These are phyloP conservation scores for Boletus barrowsii DNA, from an alignment of 768 basidiomycete genomes.

Conservation along the genomic window DNA sequence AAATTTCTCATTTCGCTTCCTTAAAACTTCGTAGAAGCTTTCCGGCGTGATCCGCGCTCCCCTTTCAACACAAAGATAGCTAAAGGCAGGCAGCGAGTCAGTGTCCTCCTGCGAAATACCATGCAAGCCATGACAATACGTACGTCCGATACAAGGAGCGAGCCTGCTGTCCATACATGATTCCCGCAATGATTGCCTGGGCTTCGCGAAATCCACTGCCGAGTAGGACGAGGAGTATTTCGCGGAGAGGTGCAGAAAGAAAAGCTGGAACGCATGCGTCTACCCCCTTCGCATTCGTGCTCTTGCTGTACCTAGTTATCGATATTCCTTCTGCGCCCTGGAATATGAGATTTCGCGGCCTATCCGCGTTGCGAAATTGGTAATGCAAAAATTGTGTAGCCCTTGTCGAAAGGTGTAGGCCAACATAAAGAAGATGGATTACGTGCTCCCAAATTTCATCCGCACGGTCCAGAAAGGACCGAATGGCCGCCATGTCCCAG, in stretches of 20 bases:
- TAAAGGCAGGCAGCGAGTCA: too few species aligned
- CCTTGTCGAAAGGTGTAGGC: background rate
- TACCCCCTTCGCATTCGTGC: background rate
- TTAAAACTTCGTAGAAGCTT: too few species aligned
- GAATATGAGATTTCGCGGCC: background rate
- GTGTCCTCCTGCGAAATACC: too few species aligned
- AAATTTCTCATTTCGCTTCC: too few species aligned
- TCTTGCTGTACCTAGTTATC: slow-evolving; percentile 8
- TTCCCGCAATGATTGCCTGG: background rate
- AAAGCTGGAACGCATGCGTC: slow-evolving; percentile 3
- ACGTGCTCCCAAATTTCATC: background rate
- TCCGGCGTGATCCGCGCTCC: too few species aligned
- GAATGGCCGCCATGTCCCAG: background rate
- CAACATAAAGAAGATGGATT: background rate
- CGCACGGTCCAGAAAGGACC: background rate
- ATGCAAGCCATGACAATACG: background rate
- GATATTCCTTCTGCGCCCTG: background rate
- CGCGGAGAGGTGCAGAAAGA: background rate
- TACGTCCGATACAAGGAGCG: background rate
- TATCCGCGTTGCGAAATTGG: slow-evolving; percentile 1
- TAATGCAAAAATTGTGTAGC: background rate
- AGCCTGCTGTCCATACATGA: background rate
- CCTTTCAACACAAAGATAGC: too few species aligned
- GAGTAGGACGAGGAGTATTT: background rate
- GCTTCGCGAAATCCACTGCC: slow-evolving; percentile 6